These are phyloP conservation scores for Didymella arachidicola DNA, from an alignment of 2,329 filamentous ascomycete species.

Conservation along the genomic window DNA sequence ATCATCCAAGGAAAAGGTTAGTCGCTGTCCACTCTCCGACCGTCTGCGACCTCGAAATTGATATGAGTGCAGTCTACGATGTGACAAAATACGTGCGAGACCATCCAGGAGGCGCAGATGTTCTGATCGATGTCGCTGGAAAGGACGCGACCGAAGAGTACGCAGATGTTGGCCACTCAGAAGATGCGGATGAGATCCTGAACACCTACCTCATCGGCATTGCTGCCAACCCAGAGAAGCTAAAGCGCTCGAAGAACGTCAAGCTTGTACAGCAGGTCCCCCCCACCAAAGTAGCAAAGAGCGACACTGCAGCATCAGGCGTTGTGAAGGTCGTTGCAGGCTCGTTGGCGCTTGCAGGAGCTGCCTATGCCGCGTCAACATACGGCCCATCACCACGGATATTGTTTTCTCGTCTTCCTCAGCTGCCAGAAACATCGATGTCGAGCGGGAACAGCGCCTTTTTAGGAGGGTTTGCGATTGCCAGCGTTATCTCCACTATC, in stretches of 20 bases:
- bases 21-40: neutral
- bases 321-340: conserved; percentile 20
- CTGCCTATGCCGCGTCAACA: conserved; percentile 22
- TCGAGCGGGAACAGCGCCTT: conserved; percentile 22
- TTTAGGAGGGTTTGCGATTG: conserved; percentile 27
- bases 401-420: conserved; percentile 18
- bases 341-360: conserved; percentile 21
- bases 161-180: conserved; percentile 57
- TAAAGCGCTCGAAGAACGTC: conserved; percentile 40
- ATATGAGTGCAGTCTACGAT: conserved; percentile 60
- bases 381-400: conserved; percentile 20
- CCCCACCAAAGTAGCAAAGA: conserved; percentile 5
- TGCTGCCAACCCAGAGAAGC: conserved; percentile 22
- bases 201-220: conserved; percentile 44
- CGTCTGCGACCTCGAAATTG: neutral
- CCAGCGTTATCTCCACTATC: conserved; percentile 28
- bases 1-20: conserved; percentile 58
- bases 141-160: conserved; percentile 54
- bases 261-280: conserved; percentile 50
- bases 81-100: conserved; percentile 65
- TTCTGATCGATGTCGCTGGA: conserved; percentile 53
- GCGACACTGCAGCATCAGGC: conserved; percentile 12
- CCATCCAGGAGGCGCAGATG: conserved; percentile 60
- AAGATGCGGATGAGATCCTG: conserved; percentile 56
- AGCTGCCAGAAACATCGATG: conserved; percentile 9